Base-by-base conservation (phyloP, 192 early-diverging fungal genomes). In the Glomus cerebriforme region DNA sequence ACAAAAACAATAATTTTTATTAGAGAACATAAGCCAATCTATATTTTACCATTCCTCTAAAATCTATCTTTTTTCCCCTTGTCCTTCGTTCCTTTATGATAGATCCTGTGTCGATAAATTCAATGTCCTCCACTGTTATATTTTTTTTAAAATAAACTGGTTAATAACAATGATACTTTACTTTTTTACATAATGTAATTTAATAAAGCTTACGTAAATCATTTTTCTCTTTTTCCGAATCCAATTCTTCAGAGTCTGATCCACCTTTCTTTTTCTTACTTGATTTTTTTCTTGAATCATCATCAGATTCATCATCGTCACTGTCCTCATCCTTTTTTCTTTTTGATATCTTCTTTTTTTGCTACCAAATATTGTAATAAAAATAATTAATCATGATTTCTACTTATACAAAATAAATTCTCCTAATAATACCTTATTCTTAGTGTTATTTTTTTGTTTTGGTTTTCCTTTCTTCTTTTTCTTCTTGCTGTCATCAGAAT, bases 41-140 rank as follows among this genome's bases (percentile, higher is more conserved):
- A 37, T 35, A 31, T 19, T 68, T 68, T 68, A 68, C 66, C 32
- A 35, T 31, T 68, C 66, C 66, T 35, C 22, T 68, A n/a, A 68
- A 68, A 35, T 68, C 66, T 68, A 68, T 68, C 34, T 34, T 31
- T 68, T 68, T 68, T 34, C 66, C 66, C 39, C 66, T 68, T n/a
- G 66, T 68, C 34, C 66, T 68, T 37, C 66, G 63, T 10, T 29
- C 66, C n/a, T 31, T 31, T 1, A 68, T 68, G 34, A 68, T 68
- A 4, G 15, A n/a, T 13, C 19, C 7, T 3, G 66, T 10, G 15
- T 68, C 66, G 29, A 68, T 31, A 1, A 10, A 22, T 37, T 68
- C 34, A 19, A 68, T 15, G 8, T 68, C 66, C 19, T 68, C 17
- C 34, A 31, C 66, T 68, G 19, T 3, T 7, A 24, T 0, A 17